Percentiles rank a stretch among this genome's conserved stretches.
Evolutionary conservation across 1,139 yeast genomes (phyloP).

Genomic region (Hansenula lynferdii): DNA sequence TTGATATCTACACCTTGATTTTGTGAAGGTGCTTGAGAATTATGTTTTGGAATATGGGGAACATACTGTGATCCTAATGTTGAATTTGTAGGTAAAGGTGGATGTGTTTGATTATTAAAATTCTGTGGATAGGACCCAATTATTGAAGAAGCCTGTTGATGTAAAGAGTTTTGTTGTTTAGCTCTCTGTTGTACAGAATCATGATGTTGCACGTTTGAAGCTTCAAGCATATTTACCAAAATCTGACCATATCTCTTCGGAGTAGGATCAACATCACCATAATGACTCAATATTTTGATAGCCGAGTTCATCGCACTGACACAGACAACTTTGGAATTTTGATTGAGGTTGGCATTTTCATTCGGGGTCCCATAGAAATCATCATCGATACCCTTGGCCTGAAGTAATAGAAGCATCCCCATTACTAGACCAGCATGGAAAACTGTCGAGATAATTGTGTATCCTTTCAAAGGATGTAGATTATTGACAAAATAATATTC

Average conservation of each 20-base stretch:
- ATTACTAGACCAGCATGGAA: conserved; percentile 27
- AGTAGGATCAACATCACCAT: conserved; percentile 22
- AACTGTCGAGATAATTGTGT: conserved; percentile 23
- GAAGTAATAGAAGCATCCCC: conserved; percentile 21
- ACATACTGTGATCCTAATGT: not conserved
- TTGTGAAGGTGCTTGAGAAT: not conserved
- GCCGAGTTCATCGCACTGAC: conserved; percentile 20
- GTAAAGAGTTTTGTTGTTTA: not conserved
- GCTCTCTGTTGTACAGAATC: not conserved
- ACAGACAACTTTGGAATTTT: conserved; percentile 12
- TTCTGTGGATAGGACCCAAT: too few relatives aligned
- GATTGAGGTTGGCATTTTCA: conserved; percentile 3
- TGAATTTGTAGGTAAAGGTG: not conserved
- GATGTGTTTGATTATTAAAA: not conserved
- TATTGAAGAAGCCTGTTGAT: not conserved
- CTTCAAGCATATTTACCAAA: conserved; percentile 17
- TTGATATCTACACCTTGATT: not conserved
- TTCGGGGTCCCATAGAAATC: conserved; percentile 9
- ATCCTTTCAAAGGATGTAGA: conserved; percentile 30
- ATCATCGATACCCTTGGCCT: conserved; percentile 15
- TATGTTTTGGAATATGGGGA: not conserved
- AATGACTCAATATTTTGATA: conserved; percentile 19
- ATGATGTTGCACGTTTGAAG: conserved; percentile 8
- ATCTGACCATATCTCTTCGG: conserved; percentile 21
- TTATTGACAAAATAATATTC: conserved; percentile 24